A percentile compares a stretch with the other conserved stretches of the same genome.
phyloP scores from a whole-genome alignment of 2,329 filamentous ascomycete genomes.

The Phialophora chinensis region DNA sequence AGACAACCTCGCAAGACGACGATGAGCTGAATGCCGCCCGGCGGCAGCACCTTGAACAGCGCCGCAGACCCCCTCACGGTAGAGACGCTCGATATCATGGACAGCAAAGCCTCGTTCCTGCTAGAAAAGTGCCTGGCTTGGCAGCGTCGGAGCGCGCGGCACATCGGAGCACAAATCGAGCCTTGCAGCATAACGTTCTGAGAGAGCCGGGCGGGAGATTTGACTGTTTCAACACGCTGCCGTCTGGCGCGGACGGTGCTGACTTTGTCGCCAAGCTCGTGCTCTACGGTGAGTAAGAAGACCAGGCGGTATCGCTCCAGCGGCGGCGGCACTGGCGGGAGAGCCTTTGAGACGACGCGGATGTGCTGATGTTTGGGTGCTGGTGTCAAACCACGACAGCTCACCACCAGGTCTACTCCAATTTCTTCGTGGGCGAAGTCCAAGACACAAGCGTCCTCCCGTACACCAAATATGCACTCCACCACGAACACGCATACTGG shows the following conservation, averaged over 20 bases:
- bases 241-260: slow-evolving; percentile 1
- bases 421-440: slow-evolving; percentile 4
- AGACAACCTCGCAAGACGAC: not conserved
- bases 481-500: not conserved
- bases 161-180: not conserved
- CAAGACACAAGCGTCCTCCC: not conserved
- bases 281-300: not conserved
- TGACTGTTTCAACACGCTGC: slow-evolving; percentile 2
- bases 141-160: not conserved
- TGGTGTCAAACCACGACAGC: not conserved
- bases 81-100: not conserved
- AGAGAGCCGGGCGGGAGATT: slow-evolving; percentile 1
- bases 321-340: no score
- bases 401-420: slow-evolving; percentile 1
- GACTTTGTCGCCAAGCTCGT: slow-evolving; percentile 6
- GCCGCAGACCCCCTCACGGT: not conserved
- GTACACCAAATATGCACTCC: slow-evolving; percentile 1
- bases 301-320: not conserved
- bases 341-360: no score
- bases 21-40: not conserved
- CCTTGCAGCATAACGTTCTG: not conserved
- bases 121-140: not conserved
- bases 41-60: not conserved
- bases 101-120: not conserved
- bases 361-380: not conserved